These are phyloP conservation scores for Ustilago xerochloae DNA, from an alignment of 1,284 basidiomycete species.

Conservation along the genomic window DNA sequence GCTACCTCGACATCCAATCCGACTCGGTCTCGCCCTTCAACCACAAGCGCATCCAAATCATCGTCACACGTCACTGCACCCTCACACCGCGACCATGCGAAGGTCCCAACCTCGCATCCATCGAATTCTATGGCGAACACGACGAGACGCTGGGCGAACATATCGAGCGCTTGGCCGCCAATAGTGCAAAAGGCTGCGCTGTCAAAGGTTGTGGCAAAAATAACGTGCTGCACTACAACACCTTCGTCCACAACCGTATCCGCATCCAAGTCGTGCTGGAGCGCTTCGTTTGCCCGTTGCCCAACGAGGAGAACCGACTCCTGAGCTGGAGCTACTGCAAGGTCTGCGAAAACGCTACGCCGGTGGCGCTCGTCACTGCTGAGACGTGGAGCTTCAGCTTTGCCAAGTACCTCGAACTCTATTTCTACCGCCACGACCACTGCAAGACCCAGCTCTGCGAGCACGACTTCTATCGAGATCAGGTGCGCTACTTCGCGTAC, in stretches of 20 bases:
- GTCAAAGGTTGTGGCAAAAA: conserved; percentile 86
- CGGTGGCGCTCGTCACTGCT: conserved; percentile 87
- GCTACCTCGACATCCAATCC: conserved; percentile 64
- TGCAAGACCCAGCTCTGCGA: conserved; percentile 82
- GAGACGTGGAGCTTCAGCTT: conserved; percentile 95
- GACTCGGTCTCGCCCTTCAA: conserved; percentile 83
- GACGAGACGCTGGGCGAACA: conserved; percentile 93
- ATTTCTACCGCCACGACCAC: conserved; percentile 86
- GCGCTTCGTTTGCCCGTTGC: conserved; percentile 66
- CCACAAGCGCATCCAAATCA: conserved; percentile 86
- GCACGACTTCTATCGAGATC: conserved; percentile 93
- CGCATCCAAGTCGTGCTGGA: conserved; percentile 77
- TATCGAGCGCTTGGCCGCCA: conserved; percentile 81
- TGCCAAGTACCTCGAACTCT: conserved; percentile 89
- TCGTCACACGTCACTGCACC: conserved; percentile 80
- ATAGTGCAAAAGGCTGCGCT: conserved; percentile 77
- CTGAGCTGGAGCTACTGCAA: conserved; percentile 94
- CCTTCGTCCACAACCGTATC: conserved; percentile 88
- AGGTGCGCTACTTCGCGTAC: conserved; percentile 89
- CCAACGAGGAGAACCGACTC: conserved; percentile 76
- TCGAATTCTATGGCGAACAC: conserved; percentile 91
- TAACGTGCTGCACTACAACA: conserved; percentile 83
- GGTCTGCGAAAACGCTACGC: conserved; percentile 72
- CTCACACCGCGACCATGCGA: conserved; percentile 71
- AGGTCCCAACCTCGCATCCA: conserved; percentile 74